Evolutionary conservation across 352 stramenopile species (phyloP), one percentile per base, ranked within the genome.

Genomic region (Globisporangium yorkense): DNA sequence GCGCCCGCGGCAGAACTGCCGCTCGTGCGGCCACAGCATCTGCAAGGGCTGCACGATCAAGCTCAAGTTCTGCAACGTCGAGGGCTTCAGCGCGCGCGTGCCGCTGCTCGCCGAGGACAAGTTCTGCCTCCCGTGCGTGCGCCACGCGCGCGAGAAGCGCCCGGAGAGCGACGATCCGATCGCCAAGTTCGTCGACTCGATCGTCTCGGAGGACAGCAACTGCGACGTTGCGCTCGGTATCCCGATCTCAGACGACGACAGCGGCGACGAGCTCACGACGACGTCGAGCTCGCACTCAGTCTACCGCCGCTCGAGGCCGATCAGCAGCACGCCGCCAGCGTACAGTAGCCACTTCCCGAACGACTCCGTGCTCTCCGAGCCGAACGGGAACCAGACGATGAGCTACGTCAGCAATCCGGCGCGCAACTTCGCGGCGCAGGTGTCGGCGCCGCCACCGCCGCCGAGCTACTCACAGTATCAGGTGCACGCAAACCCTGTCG

Each of bases 71-170:
- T 33, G 57, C 18, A 63, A 63, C 48, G 40, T 35, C 20, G 49
- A 51, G 5, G 27, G 48, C 18, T 57, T 4, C 15, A 31, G 18
- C 5, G 16, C 27, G 24, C 47, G 24, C n/a, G 40, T 16, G 13
- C 31, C 57, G 27, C 21, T 51, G 24, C 20, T 63, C 13, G 49
- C 35, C 3, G 51, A 58, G 6, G 50, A 50, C 50, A 59, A 59
- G 43, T 63, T 63, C 31, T 63, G 57, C 33, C 40, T 63, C 13
- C 57, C 51, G 21, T 63, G 57, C 24, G 57, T 63, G 51, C 41
- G 39, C 3, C 57, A 35, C 41, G 41, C 57, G 20, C 57, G 57
- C 24, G 51, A 59, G 6, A 12, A 59, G 29, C 57, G 51, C 1
- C 49, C 57, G 8, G 57, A 57, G 41, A 24, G 50, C 33, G 57